Base-by-base conservation (phyloP, 2,329 filamentous ascomycete genomes). In the Ascochyta pisi region DNA sequence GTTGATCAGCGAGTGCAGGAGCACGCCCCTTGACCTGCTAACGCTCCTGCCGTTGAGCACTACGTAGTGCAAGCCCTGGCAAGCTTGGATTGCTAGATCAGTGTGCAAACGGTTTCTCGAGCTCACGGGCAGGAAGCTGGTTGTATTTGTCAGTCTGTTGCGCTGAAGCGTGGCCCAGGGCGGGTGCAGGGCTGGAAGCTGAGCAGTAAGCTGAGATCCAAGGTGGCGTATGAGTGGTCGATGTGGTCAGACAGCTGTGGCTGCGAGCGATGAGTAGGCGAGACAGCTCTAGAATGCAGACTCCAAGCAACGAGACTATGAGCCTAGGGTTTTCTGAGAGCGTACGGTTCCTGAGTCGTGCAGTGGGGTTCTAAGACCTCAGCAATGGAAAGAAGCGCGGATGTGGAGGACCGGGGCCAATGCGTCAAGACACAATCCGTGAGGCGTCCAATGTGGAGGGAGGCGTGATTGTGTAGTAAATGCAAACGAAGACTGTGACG, bases 401-500 rank as follows among this genome's bases (percentile, higher is more conserved):
- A 67, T 66, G 67, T 61, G 63, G 68, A 71, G 63, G 59, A 53
- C 49, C 58, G 46, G 63, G 72, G 70, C 68, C 72, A 73, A 64
- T 67, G 73, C 72, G 61, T 65, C 68, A 66, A 75, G 61, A 74
- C 73, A 72, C 62, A 62, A 69, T 67, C 61, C 63, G 67, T 58
- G 65, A 65, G 67, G 67, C 62, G 69, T 60, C 54, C 41, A 51
- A 44, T 49, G 61, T 58, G 60, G 57, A 60, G 50, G 42, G 59
- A 53, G 60, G 44, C 41, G 59, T 27, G 54, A 56, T 57, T 40
- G 56, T 54, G 52, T 46, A 62, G 58, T 57, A 63, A 48, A 48
- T 64, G 63, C 63, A 70, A 71, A 72, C 60, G 63, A 60, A 38
- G 24, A 50, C 44, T 15, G 42, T n/a, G 47, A 53, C 15, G 52